Evolutionary conservation across 805 yeast species (phyloP).

Genomic region (Teunomyces barrocoloradensis): DNA sequence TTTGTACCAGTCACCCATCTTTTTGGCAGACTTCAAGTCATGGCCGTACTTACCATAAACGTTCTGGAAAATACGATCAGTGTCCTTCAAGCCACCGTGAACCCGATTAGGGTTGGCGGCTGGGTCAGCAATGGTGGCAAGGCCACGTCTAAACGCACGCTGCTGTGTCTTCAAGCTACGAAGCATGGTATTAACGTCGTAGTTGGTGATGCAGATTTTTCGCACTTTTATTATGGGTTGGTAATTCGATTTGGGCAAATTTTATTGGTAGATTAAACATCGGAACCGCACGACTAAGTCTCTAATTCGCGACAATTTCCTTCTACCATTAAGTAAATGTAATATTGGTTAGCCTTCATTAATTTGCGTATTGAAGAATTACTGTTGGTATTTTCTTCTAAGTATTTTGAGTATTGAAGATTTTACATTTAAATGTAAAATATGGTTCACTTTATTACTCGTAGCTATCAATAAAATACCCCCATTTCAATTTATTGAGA

Average conservation of each 20-base stretch:
- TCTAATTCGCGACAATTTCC: no score
- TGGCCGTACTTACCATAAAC: slow-evolving; percentile 72
- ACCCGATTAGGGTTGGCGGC: slow-evolving; percentile 50
- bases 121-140: slow-evolving; percentile 48
- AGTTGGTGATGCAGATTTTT: slow-evolving; percentile 4
- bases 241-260: slow-evolving; percentile 15
- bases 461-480: background rate
- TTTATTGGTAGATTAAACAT: slow-evolving; percentile 12
- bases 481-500: background rate
- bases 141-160: slow-evolving; percentile 27
- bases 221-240: slow-evolving; percentile 7
- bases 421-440: no score
- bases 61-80: slow-evolving; percentile 85
- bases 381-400: no score
- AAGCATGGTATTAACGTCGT: slow-evolving; percentile 25
- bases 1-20: slow-evolving; percentile 90
- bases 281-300: background rate
- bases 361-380: no score
- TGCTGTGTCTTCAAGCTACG: slow-evolving; percentile 27
- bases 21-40: slow-evolving; percentile 69
- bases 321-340: no score
- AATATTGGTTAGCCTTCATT: no score
- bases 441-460: background rate
- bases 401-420: no score
- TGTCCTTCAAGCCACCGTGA: slow-evolving; percentile 76